Evolutionary conservation across 78 protist genomes (phyloP).

Genomic region (Protostelium mycophagum): DNA sequence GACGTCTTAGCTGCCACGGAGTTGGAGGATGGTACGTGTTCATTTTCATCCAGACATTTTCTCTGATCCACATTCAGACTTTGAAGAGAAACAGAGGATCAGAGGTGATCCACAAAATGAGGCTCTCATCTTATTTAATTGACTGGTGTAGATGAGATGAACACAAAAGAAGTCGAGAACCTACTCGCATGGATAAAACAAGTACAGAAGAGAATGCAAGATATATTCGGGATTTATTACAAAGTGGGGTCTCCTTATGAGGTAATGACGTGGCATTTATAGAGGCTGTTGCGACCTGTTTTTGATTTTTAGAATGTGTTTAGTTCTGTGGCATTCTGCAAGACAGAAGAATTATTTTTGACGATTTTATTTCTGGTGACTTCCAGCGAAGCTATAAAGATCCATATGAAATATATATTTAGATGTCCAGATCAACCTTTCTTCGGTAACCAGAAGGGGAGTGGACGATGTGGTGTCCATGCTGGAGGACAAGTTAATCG

Average conservation of each 20-base stretch:
- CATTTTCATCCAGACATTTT: neutral
- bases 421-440: neutral
- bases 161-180: neutral
- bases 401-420: too few species aligned
- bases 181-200: neutral
- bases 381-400: too few species aligned
- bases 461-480: neutral
- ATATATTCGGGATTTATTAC: neutral
- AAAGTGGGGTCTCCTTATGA: neutral
- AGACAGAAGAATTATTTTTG: too few species aligned
- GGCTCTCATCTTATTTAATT: neutral
- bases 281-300: neutral
- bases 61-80: neutral
- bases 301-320: too few species aligned
- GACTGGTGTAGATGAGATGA: too few species aligned
- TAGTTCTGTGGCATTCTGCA: too few species aligned
- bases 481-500: neutral
- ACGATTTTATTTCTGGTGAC: too few species aligned
- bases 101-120: neutral
- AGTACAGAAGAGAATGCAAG: neutral
- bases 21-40: too few species aligned
- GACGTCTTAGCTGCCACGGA: neutral
- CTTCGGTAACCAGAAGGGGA: neutral
- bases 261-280: too few species aligned
- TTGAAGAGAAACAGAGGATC: neutral